Percentiles rank a stretch among this genome's conserved stretches.
Evolutionary conservation across 2,329 filamentous ascomycete species (phyloP).

Genomic region (Amauroascus niger): DNA sequence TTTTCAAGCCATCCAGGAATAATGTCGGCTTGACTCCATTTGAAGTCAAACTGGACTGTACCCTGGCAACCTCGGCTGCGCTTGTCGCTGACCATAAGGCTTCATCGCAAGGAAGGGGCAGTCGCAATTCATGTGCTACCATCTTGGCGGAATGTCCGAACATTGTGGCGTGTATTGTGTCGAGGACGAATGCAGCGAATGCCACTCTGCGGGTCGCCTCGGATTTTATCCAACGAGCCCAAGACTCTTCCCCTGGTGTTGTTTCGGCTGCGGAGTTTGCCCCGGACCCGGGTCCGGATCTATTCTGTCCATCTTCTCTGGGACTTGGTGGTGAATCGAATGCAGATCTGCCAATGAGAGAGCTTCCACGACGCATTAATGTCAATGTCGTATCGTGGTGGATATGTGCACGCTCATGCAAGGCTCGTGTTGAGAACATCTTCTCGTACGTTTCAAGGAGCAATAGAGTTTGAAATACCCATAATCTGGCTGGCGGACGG

Average conservation of each 20-base stretch:
- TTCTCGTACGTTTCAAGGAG: constrained; percentile 93
- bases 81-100: constrained; percentile 84
- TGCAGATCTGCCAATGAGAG: constrained; percentile 74
- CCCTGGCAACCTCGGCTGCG: constrained; percentile 72
- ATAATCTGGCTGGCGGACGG: constrained; percentile 82
- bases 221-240: constrained; percentile 91
- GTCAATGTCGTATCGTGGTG: constrained; percentile 94
- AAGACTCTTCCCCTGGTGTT: constrained; percentile 65
- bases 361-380: constrained; percentile 86
- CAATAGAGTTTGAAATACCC: constrained; percentile 87
- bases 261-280: constrained; percentile 44
- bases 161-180: constrained; percentile 94
- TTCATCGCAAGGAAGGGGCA: constrained; percentile 87
- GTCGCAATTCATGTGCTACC: constrained; percentile 89
- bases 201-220: constrained; percentile 83
- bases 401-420: constrained; percentile 92
- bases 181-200: constrained; percentile 88
- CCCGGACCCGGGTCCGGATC: constrained; percentile 30
- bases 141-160: constrained; percentile 95
- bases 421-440: constrained; percentile 84
- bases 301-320: constrained; percentile 49
- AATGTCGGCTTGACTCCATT: constrained; percentile 73
- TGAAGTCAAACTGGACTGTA: constrained; percentile 68
- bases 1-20: constrained; percentile 84
- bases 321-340: constrained; percentile 73